Evolutionary conservation across 257 asterid genomes (phyloP).

Genomic region (Asclepias syriaca): DNA sequence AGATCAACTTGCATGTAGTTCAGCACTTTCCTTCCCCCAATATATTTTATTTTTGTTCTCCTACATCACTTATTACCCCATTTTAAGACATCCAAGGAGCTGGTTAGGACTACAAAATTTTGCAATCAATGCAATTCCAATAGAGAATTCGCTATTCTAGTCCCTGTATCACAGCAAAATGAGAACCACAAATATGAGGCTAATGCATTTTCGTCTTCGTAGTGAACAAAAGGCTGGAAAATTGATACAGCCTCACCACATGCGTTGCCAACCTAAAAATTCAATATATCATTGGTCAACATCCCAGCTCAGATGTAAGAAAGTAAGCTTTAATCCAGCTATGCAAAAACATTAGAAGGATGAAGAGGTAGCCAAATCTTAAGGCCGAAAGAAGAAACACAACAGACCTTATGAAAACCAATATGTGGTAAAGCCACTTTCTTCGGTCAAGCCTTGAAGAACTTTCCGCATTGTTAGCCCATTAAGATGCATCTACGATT

Average conservation of each 20-base stretch:
- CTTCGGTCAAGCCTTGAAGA: slow-evolving; percentile 77
- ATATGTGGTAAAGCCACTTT: slow-evolving; percentile 72
- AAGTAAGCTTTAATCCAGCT: slow-evolving; percentile 72
- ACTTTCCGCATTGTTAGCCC: slow-evolving; percentile 92
- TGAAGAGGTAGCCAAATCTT: slow-evolving; percentile 51
- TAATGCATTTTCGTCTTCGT: slow-evolving; percentile 73
- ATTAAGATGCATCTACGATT: slow-evolving; percentile 97
- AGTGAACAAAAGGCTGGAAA: slow-evolving; percentile 85
- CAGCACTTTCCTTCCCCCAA: neutral
- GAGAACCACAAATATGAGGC: slow-evolving; percentile 56
- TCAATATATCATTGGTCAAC: slow-evolving; percentile 82
- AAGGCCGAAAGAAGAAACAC: slow-evolving; percentile 54
- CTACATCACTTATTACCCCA: neutral
- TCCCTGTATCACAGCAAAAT: slow-evolving; percentile 67
- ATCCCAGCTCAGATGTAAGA: slow-evolving; percentile 64
- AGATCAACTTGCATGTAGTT: neutral
- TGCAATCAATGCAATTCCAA: slow-evolving; percentile 22
- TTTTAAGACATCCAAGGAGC: neutral
- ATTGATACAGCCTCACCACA: slow-evolving; percentile 98
- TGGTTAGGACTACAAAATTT: slow-evolving; percentile 15
- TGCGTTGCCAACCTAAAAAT: slow-evolving; percentile 98
- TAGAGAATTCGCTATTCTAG: slow-evolving; percentile 29
- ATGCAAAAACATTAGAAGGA: slow-evolving; percentile 57
- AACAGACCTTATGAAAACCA: slow-evolving; percentile 87
- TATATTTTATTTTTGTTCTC: neutral